Percentiles rank a stretch among this genome's conserved stretches.
Conservation (phyloP, 768 basidiomycete species). For the Scleroderma citrinum region DNA sequence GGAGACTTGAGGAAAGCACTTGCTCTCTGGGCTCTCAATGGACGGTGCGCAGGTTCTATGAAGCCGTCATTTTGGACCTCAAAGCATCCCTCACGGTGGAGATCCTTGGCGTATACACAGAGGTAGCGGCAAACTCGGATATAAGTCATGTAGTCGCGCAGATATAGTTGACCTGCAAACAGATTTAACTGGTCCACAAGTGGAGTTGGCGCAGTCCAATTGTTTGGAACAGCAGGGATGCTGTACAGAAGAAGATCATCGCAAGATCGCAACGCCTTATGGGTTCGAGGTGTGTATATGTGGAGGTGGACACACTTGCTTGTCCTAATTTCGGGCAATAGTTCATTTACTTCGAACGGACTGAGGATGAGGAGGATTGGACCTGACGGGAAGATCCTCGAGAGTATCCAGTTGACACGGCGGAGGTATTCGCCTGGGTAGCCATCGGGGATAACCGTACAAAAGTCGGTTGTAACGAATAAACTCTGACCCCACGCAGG, state of each 20-base stretch:
- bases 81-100: slow-evolving; percentile 3
- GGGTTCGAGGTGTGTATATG: slow-evolving; percentile 33
- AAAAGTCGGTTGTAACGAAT: not conserved
- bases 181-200: slow-evolving; percentile 22
- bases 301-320: slow-evolving; percentile 31
- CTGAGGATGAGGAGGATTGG: slow-evolving; percentile 27
- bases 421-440: slow-evolving; percentile 3
- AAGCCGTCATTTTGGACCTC: slow-evolving; percentile 10
- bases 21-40: too few relatives aligned
- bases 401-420: slow-evolving; percentile 13
- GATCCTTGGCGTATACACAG: slow-evolving; percentile 17
- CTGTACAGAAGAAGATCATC: slow-evolving; percentile 41
- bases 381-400: slow-evolving; percentile 5
- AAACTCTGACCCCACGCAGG: not conserved
- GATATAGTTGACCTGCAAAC: slow-evolving; percentile 29
- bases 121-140: slow-evolving; percentile 21
- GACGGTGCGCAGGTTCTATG: too few relatives aligned
- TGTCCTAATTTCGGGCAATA: slow-evolving; percentile 30
- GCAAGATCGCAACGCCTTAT: slow-evolving; percentile 24
- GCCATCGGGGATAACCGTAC: not conserved
- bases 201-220: not conserved
- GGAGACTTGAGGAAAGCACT: too few relatives aligned
- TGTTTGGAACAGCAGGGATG: not conserved
- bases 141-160: slow-evolving; percentile 24
- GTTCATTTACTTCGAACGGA: slow-evolving; percentile 31